Conservation (phyloP, 176 grass and related monocot genomes). For the Areca catechu region DNA sequence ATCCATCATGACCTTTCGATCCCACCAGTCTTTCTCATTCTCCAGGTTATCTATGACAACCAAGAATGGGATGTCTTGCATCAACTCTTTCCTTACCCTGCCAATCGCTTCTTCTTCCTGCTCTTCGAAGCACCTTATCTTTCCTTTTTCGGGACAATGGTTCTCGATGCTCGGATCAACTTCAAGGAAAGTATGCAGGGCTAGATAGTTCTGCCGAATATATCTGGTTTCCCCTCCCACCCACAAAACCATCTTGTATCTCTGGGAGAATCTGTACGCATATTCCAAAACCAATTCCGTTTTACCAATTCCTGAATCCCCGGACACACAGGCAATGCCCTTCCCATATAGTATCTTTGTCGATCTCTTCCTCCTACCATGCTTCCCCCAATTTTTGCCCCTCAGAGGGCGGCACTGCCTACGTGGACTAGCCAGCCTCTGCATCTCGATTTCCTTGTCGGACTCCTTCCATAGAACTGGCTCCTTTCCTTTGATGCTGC, state of each 20-base stretch:
- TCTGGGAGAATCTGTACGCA: conserved; percentile 70
- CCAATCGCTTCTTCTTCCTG: conserved; percentile 88
- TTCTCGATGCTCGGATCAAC: conserved; percentile 51
- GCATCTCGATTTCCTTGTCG: conserved; percentile 96
- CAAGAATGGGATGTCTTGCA: conserved; percentile 75
- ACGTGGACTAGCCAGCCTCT: conserved; percentile 40
- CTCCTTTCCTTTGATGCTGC: conserved; percentile 67
- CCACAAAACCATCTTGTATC: conserved; percentile 97
- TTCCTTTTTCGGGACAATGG: conserved; percentile 64
- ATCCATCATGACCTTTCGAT: conserved; percentile 61
- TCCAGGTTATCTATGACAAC: conserved; percentile 96
- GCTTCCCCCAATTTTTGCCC: conserved; percentile 38
- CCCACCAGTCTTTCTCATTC: conserved; percentile 97
- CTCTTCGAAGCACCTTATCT: conserved; percentile 81
- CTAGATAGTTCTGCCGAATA: conserved; percentile 77
- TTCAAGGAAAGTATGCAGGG: conserved; percentile 61
- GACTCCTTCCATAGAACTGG: conserved; percentile 86
- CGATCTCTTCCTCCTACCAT: conserved; percentile 45
- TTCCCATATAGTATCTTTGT: conserved; percentile 92
- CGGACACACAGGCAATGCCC: conserved; percentile 92
- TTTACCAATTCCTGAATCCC: conserved; percentile 93
- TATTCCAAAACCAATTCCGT: conserved; percentile 93
- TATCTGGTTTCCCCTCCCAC: conserved; percentile 83
- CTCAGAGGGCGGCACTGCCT: conserved; percentile 24
- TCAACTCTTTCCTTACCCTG: conserved; percentile 73